Base-by-base conservation (phyloP, 768 basidiomycete species). In the Dictyophora rubrovolvata region DNA sequence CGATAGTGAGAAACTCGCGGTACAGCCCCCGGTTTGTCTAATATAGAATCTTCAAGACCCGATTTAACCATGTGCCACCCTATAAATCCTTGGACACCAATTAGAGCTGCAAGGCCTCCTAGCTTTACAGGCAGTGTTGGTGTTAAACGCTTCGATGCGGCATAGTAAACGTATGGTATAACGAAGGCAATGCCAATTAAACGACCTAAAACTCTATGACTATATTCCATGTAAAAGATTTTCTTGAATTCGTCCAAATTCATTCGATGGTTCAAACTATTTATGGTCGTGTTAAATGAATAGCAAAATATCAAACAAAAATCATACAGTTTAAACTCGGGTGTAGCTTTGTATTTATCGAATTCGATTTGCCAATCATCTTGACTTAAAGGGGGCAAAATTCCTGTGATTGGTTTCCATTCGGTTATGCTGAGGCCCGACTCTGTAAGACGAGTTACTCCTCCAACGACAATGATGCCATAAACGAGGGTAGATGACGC, bases 41-140 rank as follows among this genome's bases (percentile, higher is more conserved):
- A 78, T 55, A 90, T 75, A 11, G 87, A 80, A 55, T 89, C 82
- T 65, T 93, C 88, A 11, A 99, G 77, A 1, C 96, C 96, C 12
- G 93, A 97, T 70, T 94, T 88, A 57, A 99, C 96, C 96, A 99
- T 99, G 76, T 98, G 97, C 96, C 96, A 99, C 23, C 96, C 96
- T 18, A 99, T 77, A 18, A 81, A 78, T 50, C 96, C 96, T 71
- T 99, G 93, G 18, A 83, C 85, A 28, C 93, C 96, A 54, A 99
- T 86, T 34, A 97, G 81, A 0, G 84, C 67, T 0, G 86, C 87
- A 63, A 98, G 79, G 1, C 81, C 85, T 14, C 80, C 70, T 21
- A 96, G 80, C 62, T 83, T 81, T n/a, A 71, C 65, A 1, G 84
- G 79, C 60, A 92, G 76, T 0, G 79, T 69, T 1, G 76, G 72